A percentile compares a stretch with the other conserved stretches of the same genome.
Evolutionary conservation across 2,329 filamentous ascomycete species (phyloP).

Genomic region (Bimuria novae-zelandiae): DNA sequence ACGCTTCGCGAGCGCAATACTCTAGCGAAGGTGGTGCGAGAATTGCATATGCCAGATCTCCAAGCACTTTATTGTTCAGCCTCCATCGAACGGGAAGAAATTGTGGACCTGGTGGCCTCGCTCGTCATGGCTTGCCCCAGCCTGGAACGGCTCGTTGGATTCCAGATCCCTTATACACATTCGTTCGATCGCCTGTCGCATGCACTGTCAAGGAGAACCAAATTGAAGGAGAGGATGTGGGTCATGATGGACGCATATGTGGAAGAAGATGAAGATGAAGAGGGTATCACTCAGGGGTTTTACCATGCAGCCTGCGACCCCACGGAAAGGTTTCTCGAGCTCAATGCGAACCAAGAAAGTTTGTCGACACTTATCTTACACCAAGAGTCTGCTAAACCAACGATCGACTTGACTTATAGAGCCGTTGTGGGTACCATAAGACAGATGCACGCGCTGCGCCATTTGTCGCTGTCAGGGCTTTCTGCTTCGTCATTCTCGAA

Average conservation of each 20-base stretch:
- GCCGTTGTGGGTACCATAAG: constrained; percentile 59
- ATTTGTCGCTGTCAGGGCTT: constrained; percentile 61
- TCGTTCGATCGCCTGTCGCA: constrained; percentile 60
- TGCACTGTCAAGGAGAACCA: constrained; percentile 59
- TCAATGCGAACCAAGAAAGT: constrained; percentile 57
- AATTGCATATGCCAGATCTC: constrained; percentile 58
- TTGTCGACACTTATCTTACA: constrained; percentile 59
- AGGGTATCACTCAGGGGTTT: constrained; percentile 24
- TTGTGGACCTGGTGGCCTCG: constrained; percentile 58
- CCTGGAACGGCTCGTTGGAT: constrained; percentile 59
- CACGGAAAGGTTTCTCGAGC: constrained; percentile 58
- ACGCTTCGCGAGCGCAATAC: constrained; percentile 57
- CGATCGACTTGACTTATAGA: constrained; percentile 56
- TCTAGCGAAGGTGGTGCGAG: constrained; percentile 58
- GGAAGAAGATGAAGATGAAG: constrained; percentile 42
- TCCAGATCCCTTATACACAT: constrained; percentile 58
- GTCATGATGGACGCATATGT: constrained; percentile 46
- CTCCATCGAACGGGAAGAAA: constrained; percentile 53
- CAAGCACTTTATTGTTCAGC: constrained; percentile 46
- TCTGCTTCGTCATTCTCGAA: constrained; percentile 60
- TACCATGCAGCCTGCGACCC: constrained; percentile 52
- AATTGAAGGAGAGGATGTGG: constrained; percentile 62
- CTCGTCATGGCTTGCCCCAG: constrained; percentile 64
- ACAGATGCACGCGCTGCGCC: constrained; percentile 56
- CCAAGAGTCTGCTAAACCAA: constrained; percentile 35